Evolutionary conservation across 495 filamentous ascomycete genomes (phyloP), one percentile per base, ranked within the genome.

Genomic region (Echria macrotheca): DNA sequence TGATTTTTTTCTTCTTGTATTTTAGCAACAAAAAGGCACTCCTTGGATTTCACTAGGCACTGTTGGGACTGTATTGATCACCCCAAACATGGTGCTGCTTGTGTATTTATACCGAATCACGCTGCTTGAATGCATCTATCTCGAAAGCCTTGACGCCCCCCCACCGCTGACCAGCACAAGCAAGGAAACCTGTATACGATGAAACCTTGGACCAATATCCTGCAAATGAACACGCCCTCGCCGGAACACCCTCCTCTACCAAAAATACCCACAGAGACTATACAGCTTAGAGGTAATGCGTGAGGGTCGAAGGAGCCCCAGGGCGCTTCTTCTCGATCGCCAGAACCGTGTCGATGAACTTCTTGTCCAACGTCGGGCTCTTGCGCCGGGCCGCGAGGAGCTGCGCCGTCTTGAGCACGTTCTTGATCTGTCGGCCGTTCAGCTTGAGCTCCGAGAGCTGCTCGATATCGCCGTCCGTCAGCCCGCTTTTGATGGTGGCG

Each of bases 341-440:
- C 26, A 64, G 49, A 1, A 64, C 36, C 9, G 61, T 64, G 36
- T 64, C 58, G 31, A 64, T 57, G 26, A 52, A 64, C 48, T 53
- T 53, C 15, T 59, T 52, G 19, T 64, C 52, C 8, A 64, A 52
- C 6, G 49, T 57, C 23, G 36, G 25, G 54, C 56, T 64, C 55
- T 64, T 64, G 44, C 56, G 56, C 8, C 58, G 44, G 2, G 54
- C 38, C 5, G 66, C 66, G 11, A 69, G 46, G 19, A 69, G 50
- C 49, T 67, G 62, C 6, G 66, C 64, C 10, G 74, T 75, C 58
- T 76, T 76, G 35, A 79, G 50, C 8, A 75, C 56, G 38, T 80
- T 79, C 65, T 77, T 80, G 52, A 80, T 79, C 52, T 65, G 56
- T 7, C 66, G 61, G 14, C 68, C 69, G 36, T 74, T 73, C 22